phyloP scores from a whole-genome alignment of 2,329 filamentous ascomycete genomes.

The Ascochyta koolunga region DNA sequence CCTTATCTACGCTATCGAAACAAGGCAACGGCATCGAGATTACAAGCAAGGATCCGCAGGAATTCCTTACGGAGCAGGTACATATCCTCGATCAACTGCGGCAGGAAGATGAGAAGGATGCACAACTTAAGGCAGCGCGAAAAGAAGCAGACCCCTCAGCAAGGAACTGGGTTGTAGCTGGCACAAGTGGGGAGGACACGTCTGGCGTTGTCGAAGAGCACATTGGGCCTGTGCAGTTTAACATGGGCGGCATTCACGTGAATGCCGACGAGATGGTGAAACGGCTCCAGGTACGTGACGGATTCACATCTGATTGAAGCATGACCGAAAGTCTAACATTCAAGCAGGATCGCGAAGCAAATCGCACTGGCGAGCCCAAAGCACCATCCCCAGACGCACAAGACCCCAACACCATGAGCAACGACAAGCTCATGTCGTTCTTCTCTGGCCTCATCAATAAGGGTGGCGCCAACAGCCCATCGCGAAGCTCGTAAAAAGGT shows the following conservation, averaged over 20 bases:
- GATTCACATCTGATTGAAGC: background rate
- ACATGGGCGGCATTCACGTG: constrained; percentile 96
- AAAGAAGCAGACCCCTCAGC: constrained; percentile 43
- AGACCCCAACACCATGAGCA: constrained; percentile 45
- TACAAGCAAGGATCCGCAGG: constrained; percentile 75
- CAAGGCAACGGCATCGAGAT: constrained; percentile 62
- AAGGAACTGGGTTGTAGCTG: constrained; percentile 18
- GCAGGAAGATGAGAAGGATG: constrained; percentile 64
- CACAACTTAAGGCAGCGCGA: constrained; percentile 48
- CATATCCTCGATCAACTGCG: constrained; percentile 72
- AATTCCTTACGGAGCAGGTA: constrained; percentile 76
- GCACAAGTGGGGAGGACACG: constrained; percentile 28
- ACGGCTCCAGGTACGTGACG: constrained; percentile 72
- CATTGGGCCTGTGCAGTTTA: constrained; percentile 94
- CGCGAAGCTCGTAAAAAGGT: constrained; percentile 21
- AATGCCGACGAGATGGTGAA: constrained; percentile 94
- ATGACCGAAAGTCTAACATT: constrained; percentile 18
- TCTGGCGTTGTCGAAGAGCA: constrained; percentile 60
- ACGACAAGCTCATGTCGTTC: constrained; percentile 49
- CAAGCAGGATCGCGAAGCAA: constrained; percentile 47
- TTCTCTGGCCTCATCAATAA: constrained; percentile 49
- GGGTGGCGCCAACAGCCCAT: constrained; percentile 32
- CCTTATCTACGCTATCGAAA: constrained; percentile 48
- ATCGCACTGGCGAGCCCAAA: constrained; percentile 36
- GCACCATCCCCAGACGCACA: constrained; percentile 32